Evolutionary conservation across 2,329 filamentous ascomycete genomes (phyloP), one percentile per base, ranked within the genome.

Genomic region (Ambrosiella beaveri): DNA sequence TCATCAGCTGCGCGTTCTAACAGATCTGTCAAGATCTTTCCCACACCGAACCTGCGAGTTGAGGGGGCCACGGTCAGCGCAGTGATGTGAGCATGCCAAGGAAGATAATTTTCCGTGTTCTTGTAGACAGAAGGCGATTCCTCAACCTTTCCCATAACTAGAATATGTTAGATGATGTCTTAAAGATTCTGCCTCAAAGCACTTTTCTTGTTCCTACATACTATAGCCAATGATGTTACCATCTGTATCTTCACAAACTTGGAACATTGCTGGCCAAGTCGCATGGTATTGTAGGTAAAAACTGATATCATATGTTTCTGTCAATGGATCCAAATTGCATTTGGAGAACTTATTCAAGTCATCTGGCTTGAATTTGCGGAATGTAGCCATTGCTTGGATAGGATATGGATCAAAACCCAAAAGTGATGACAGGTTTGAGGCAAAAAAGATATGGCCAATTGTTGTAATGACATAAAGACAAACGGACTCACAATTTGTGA

Each of bases 1-100:
- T 82, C 83, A 64, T 96, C 86, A 45, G 87, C 88, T 1, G 82
- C 84, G n/a, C 77, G 75, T 70, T 96, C 91, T 37, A 98, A 76
- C 59, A 87, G 82, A 65, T 86, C 79, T 0, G 86, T 89, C 41
- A 98, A 76, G 51, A 85, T 84, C 61, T 85, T 88, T 55, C 91
- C 93, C 65, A 96, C 86, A 13, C 93, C 91, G 13, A 93, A 78
- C 49, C 93, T 81, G 36, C 93, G 84, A 54, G 88, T 88, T 59
- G 85, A 81, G 0, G 93, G 93, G 0, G 91, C 85, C 17, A 98
- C 88, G 0, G 93, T 97, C 56, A 98, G 76, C 40, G 91, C 93
- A 3, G 93, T 98, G 67, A 98, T 95, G 71, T 98, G 93, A 17
- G 89, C 91, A 73, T 98, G 93, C 88, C 89, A 97, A n/a, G 91